These are phyloP conservation scores for Mycena capillaripes DNA, from an alignment of 768 basidiomycete species.

Conservation along the genomic window DNA sequence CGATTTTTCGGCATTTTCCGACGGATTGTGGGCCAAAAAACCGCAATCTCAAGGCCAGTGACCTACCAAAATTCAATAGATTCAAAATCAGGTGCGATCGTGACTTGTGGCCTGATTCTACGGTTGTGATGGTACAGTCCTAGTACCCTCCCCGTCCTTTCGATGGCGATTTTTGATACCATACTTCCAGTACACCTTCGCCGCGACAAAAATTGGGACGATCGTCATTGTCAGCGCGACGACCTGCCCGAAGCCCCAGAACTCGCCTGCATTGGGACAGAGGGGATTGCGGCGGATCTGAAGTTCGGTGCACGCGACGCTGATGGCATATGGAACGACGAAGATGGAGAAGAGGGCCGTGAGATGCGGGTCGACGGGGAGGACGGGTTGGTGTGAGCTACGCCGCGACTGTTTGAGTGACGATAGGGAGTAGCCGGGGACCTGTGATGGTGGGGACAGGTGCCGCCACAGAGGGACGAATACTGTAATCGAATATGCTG, in stretches of 20 bases:
- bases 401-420: neutral
- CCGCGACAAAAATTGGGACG: too few relatives aligned
- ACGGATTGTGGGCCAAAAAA: too few relatives aligned
- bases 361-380: conserved; percentile 29
- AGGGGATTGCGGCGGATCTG: conserved; percentile 36
- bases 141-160: too few relatives aligned
- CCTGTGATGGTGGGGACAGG: neutral
- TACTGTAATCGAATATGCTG: conserved; percentile 21
- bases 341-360: conserved; percentile 6
- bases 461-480: conserved; percentile 8
- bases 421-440: neutral
- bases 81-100: too few relatives aligned
- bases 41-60: too few relatives aligned
- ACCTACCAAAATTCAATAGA: too few relatives aligned
- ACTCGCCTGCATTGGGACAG: conserved; percentile 14
- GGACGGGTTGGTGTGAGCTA: neutral
- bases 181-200: too few relatives aligned
- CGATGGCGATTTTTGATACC: too few relatives aligned
- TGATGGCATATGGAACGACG: conserved; percentile 19
- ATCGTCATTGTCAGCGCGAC: too few relatives aligned
- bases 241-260: conserved; percentile 48
- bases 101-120: too few relatives aligned
- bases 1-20: too few relatives aligned
- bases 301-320: conserved; percentile 34
- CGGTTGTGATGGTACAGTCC: too few relatives aligned